Percentiles rank a stretch among this genome's conserved stretches.
phyloP scores from a whole-genome alignment of 1,284 basidiomycete genomes.

The Ceratobasidium theobromae region DNA sequence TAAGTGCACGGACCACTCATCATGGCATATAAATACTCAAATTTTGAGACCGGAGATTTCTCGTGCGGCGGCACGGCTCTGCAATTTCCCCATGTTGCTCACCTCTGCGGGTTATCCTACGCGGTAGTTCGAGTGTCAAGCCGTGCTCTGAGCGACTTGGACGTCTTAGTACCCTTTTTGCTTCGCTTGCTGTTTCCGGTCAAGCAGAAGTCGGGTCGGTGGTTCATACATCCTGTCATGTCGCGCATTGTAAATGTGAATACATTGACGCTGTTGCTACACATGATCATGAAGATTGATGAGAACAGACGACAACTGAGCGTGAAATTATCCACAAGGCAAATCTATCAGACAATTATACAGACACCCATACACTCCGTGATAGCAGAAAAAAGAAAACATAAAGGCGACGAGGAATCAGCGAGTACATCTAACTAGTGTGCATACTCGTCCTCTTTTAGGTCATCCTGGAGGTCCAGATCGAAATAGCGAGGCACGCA shows the following conservation, averaged over 20 bases:
- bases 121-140: constrained; percentile 85
- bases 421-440: too few species aligned
- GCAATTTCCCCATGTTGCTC: constrained; percentile 80
- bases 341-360: neutral
- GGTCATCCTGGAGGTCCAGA: neutral
- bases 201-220: constrained; percentile 71
- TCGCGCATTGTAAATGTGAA: neutral
- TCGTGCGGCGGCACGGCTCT: constrained; percentile 79
- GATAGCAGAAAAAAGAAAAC: neutral
- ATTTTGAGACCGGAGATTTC: constrained; percentile 37
- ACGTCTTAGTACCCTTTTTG: constrained; percentile 76
- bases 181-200: constrained; percentile 41
- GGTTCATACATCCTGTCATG: constrained; percentile 61
- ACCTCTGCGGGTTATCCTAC: constrained; percentile 57
- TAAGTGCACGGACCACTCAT: constrained; percentile 7
- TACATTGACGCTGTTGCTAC: neutral
- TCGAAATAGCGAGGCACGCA: constrained; percentile 10
- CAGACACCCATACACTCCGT: neutral
- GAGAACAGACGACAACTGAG: too few species aligned
- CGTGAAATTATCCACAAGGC: neutral
- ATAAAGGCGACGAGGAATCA: neutral
- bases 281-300: neutral
- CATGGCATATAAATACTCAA: neutral
- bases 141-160: constrained; percentile 68
- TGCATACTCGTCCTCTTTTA: constrained; percentile 9